Evolutionary conservation across 306 rosid species (phyloP), one percentile per base, ranked within the genome.

Genomic region (Comarum palustre): DNA sequence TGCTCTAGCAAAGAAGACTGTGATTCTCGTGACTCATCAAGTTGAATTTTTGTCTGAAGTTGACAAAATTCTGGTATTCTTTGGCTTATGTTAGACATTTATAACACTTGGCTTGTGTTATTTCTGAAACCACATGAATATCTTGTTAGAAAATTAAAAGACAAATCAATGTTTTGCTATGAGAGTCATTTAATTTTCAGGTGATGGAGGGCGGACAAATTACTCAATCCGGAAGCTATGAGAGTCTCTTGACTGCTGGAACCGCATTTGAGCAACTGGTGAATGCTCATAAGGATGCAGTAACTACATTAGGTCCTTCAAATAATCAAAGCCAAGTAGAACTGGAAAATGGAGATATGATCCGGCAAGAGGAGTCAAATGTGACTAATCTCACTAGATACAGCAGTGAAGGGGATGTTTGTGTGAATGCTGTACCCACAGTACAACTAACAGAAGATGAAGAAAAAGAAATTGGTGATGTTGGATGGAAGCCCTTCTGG

Each of bases 1-100:
- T 24, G 80, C 89, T 79, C 83, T 92, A 19, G 78, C 76, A 60
- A 72, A 76, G 50, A 92, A 92, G 79, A 87, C 87, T 29, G 92
- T 92, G 10, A 81, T 92, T 64, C 89, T 89, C 16, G 96, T 86
- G 72, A 92, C 93, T 69, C 97, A 92, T 81, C 97, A 90, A 84
- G 92, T 92, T 46, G 97, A 89, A 75, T 92, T 92, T 51, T 87
- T 92, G 32, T 77, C 93, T 12, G 72, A 82, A 72, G 92, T 85
- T 50, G 92, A 88, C 75, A 83, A 76, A 71, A 86, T 89, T 73
- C 65, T 90, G 90, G 97, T 88, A 82, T 60, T 22, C 52, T 47
- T n/a, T 52, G 5, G 22, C 61, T 66, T 20, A 57, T 8, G 5
- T 14, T 48, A 13, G 8, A 31, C 25, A 27, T 31, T 22, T 8